Evolutionary conservation across 331 rosid species (phyloP).

Genomic region (Cucumis variabilis): DNA sequence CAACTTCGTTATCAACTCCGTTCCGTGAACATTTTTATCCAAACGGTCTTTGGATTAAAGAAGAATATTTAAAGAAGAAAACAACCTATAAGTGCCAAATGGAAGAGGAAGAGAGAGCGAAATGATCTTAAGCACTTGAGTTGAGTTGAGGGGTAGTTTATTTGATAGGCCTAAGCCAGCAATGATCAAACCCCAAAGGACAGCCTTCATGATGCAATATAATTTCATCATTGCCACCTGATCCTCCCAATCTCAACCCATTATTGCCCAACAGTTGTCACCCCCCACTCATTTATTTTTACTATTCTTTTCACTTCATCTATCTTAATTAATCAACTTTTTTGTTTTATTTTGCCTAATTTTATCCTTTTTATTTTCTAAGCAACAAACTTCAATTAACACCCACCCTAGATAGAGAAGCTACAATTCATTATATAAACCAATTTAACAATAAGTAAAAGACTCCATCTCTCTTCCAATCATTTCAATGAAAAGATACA

Average conservation of each 20-base stretch:
- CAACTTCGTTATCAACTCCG: no score
- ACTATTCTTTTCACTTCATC: neutral
- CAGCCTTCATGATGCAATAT: slow-evolving; percentile 6
- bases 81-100: neutral
- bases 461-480: no score
- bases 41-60: no score
- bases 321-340: no score
- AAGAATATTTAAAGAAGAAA: neutral
- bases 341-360: no score
- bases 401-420: no score
- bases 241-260: slow-evolving; percentile 46
- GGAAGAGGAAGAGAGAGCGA: neutral
- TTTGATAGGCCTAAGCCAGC: neutral
- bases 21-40: no score
- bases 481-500: no score
- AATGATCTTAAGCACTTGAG: slow-evolving; percentile 29
- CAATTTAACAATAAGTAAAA: no score
- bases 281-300: neutral
- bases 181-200: slow-evolving; percentile 21
- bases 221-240: slow-evolving; percentile 33
- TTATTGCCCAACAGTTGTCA: slow-evolving; percentile 57
- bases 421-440: no score
- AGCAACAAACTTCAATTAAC: no score
- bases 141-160: neutral
- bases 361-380: no score